Evolutionary conservation across 2,329 filamentous ascomycete species (phyloP).

Genomic region (Parastagonospora avenae): DNA sequence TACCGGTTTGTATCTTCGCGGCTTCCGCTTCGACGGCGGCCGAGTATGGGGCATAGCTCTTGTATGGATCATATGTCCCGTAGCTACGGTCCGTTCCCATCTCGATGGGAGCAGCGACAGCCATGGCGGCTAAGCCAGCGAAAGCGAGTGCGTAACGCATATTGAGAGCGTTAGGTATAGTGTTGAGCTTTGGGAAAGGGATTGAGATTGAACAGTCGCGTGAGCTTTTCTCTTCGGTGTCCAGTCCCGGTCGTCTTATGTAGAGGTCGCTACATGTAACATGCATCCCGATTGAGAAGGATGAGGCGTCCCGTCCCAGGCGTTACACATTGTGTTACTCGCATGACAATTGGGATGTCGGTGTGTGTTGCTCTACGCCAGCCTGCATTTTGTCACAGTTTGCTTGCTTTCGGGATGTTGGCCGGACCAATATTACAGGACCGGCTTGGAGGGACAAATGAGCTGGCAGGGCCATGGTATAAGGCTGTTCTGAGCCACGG

Average conservation of each 20-base stretch:
- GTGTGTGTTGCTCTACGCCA: not conserved
- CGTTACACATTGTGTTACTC: conserved; percentile 4
- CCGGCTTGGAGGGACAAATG: too few relatives aligned
- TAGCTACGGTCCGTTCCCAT: not conserved
- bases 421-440: too few relatives aligned
- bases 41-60: conserved; percentile 1
- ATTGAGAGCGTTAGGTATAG: not conserved
- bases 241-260: conserved; percentile 6
- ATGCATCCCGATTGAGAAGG: not conserved
- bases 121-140: conserved; percentile 11
- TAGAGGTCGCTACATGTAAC: conserved; percentile 4
- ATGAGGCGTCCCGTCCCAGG: conserved; percentile 5
- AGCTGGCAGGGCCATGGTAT: too few relatives aligned
- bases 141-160: conserved; percentile 23
- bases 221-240: not conserved
- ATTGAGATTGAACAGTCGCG: not conserved
- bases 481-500: too few relatives aligned
- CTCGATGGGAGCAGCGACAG: conserved; percentile 15
- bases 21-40: not conserved
- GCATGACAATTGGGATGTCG: not conserved
- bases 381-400: too few relatives aligned
- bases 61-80: conserved; percentile 2
- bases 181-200: not conserved
- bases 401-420: too few relatives aligned
- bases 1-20: not conserved